Conservation (phyloP, 768 basidiomycete genomes). For the Clathrus columnatus region DNA sequence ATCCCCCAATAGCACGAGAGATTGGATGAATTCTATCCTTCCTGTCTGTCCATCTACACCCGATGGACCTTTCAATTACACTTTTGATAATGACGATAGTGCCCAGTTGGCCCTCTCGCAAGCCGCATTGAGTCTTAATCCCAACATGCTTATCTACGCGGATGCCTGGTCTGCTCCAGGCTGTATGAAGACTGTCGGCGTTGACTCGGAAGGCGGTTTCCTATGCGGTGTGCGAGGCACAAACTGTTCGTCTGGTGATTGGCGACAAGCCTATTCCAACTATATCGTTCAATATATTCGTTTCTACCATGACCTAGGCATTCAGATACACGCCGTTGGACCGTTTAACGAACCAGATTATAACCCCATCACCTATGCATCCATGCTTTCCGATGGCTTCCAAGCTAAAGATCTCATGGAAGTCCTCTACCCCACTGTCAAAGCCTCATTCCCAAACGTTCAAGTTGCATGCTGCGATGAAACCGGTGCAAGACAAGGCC, state of each 20-base stretch:
- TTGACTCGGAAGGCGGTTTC: slow-evolving; percentile 3
- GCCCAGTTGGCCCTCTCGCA: slow-evolving; percentile 10
- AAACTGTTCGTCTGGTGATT: slow-evolving; percentile 11
- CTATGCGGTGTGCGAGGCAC: slow-evolving; percentile 11
- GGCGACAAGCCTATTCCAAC: slow-evolving; percentile 12
- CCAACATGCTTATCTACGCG: slow-evolving; percentile 8
- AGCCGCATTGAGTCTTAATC: slow-evolving; percentile 4
- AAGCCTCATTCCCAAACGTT: neutral
- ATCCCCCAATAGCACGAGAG: neutral
- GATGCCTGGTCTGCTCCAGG: slow-evolving; percentile 13
- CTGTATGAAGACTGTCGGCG: slow-evolving; percentile 12
- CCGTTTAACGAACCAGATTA: slow-evolving; percentile 12
- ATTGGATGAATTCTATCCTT: neutral
- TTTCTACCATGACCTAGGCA: slow-evolving; percentile 7
- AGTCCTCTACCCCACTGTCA: slow-evolving; percentile 2
- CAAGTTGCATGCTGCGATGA: slow-evolving; percentile 12
- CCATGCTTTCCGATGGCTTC: slow-evolving; percentile 3
- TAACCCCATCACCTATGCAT: slow-evolving; percentile 8
- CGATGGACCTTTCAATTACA: slow-evolving; percentile 1
- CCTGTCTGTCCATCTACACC: slow-evolving; percentile 1
- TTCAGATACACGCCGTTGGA: slow-evolving; percentile 7
- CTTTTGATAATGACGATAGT: slow-evolving; percentile 5
- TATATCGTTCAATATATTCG: slow-evolving; percentile 12
- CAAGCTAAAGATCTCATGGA: slow-evolving; percentile 9
- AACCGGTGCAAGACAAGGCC: slow-evolving; percentile 4